Conservation (phyloP, 164 flowering plant genomes). For the Cinnamomum micranthum region DNA sequence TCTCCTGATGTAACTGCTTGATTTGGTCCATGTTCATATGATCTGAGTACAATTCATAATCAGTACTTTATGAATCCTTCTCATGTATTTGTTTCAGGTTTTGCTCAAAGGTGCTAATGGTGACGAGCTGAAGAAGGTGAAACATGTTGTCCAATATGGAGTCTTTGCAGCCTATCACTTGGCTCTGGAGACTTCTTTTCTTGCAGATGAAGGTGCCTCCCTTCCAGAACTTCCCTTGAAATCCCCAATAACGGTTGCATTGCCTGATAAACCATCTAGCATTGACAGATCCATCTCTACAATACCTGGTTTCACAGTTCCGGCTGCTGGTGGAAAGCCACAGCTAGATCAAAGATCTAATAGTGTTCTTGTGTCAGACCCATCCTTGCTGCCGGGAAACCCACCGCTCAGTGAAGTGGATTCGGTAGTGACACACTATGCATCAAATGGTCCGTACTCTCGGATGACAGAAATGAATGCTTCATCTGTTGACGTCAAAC, state of each 20-base stretch:
- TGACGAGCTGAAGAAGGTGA: conserved; percentile 91
- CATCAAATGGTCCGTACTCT: conserved; percentile 22
- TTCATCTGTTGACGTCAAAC: neutral
- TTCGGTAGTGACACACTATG: conserved; percentile 8
- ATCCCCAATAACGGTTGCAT: conserved; percentile 76
- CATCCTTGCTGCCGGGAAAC: conserved; percentile 14
- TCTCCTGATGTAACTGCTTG: neutral
- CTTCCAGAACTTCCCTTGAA: conserved; percentile 80
- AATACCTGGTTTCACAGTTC: conserved; percentile 63
- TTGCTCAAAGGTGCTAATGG: conserved; percentile 88
- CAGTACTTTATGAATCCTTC: conserved; percentile 1
- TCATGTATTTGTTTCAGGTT: conserved; percentile 45
- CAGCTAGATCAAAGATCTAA: conserved; percentile 35
- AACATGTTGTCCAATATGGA: conserved; percentile 92
- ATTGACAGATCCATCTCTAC: conserved; percentile 81
- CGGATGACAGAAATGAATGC: conserved; percentile 16
- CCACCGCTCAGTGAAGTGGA: conserved; percentile 20
- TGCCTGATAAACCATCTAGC: conserved; percentile 67
- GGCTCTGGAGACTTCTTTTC: conserved; percentile 96
- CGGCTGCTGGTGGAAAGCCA: conserved; percentile 32
- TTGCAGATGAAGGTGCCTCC: conserved; percentile 98
- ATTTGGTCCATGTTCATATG: too few relatives aligned
- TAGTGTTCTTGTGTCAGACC: conserved; percentile 24
- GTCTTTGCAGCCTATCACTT: conserved; percentile 97
- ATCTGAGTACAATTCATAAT: too few relatives aligned